Base-by-base conservation (phyloP, 305 asterid genomes). In the Ilex paraguariensis region DNA sequence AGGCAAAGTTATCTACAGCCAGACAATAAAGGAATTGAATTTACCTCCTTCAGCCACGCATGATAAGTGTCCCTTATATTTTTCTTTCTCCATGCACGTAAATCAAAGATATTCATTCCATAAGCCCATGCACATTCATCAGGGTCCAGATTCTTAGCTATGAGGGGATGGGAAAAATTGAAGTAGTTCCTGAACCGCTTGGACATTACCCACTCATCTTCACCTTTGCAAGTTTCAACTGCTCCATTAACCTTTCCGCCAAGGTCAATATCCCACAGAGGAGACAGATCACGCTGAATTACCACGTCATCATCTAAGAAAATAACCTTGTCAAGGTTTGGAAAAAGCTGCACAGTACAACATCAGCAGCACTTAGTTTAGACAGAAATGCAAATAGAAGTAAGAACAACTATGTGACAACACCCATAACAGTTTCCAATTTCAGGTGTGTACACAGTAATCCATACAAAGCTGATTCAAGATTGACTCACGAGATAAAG, bases 41-140 rank as follows among this genome's bases (percentile, higher is more conserved):
- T 54, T 55, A 65, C 69, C 69, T 65, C 63, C 30, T 65, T 45
- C 13, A 65, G 63, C 69, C 63, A 65, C 28, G 50, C 48, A 44
- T 65, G 63, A 46, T 65, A 65, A 42, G 69, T 55, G 6, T 56
- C 50, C 5, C 69, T 65, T 65, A 65, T 65, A 65, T 65, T 65
- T 65, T 62, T 65, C 52, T 56, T 54, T 39, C 63, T 65, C 69
- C 69, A 56, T 57, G 63, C 57, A 30, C 59, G 42, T 3, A 65
- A 33, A 56, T 65, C 69, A 48, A 65, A 65, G 49, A 65, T 65
- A 52, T 65, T 65, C 69, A 65, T 65, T 57, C 99, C 99, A 75
- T 94, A 94, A 15, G 98, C 99, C 99, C 99, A 94, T 21, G 99
- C 98, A 74, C 99, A 94, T 63, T 94, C 96, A n/a, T 86, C 95